Evolutionary conservation across 805 yeast genomes (phyloP).

Genomic region (Lipomyces japonicus): DNA sequence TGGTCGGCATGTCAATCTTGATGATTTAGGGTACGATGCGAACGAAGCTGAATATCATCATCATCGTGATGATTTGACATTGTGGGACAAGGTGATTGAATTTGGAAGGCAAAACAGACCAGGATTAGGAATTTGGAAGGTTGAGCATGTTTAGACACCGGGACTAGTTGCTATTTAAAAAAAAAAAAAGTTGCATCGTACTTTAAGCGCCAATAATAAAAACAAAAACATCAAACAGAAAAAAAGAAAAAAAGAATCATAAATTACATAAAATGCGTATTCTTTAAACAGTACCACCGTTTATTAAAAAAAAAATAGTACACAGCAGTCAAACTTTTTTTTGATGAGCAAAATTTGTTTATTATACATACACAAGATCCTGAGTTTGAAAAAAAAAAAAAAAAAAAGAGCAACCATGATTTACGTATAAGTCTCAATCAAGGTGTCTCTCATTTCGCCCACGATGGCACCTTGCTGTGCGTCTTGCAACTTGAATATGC

Average conservation of each 20-base stretch:
- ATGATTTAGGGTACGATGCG: constrained; percentile 20
- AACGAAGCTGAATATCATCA: constrained; percentile 9
- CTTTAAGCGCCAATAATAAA: too few relatives aligned
- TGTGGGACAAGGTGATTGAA: constrained; percentile 8
- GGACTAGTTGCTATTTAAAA: neutral
- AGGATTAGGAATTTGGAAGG: constrained; percentile 26
- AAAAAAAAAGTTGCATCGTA: too few relatives aligned
- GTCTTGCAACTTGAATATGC: constrained; percentile 89
- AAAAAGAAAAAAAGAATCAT: too few relatives aligned
- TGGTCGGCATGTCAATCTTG: constrained; percentile 24
- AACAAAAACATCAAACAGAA: too few relatives aligned
- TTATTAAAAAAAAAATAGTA: neutral
- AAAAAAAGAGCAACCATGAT: neutral
- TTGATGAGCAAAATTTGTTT: neutral
- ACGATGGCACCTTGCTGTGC: constrained; percentile 84
- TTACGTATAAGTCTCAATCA: constrained; percentile 84
- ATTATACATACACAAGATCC: neutral
- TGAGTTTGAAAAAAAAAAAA: neutral
- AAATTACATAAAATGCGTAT: too few relatives aligned
- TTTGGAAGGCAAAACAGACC: constrained; percentile 19
- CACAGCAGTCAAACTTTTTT: neutral
- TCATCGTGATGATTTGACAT: neutral
- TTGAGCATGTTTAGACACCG: constrained; percentile 3
- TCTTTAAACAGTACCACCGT: neutral
- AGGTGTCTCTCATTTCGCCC: constrained; percentile 82